phyloP scores from a whole-genome alignment of 164 flowering plant species.

The Chimonanthus salicifolius region DNA sequence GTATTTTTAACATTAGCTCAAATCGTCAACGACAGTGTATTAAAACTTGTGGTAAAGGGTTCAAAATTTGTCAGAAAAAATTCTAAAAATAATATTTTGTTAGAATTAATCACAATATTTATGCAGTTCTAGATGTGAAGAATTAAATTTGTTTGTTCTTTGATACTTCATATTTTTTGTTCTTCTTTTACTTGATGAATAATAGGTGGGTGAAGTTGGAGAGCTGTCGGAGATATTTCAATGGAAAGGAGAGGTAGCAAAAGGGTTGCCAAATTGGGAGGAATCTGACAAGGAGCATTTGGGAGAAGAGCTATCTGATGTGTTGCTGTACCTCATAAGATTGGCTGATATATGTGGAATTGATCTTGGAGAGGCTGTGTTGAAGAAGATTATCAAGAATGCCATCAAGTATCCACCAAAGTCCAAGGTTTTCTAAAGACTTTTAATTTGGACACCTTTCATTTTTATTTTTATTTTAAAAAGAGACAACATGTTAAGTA shows the following conservation, averaged over 20 bases:
- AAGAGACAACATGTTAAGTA: too few relatives aligned
- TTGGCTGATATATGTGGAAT: conserved; percentile 57
- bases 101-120: too few relatives aligned
- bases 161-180: background rate
- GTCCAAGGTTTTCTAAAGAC: background rate
- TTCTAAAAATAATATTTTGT: too few relatives aligned
- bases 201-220: conserved; percentile 59
- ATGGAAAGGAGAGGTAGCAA: conserved; percentile 63
- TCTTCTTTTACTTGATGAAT: background rate
- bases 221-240: conserved; percentile 67
- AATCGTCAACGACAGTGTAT: too few relatives aligned
- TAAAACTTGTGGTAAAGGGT: background rate
- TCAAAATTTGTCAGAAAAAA: too few relatives aligned
- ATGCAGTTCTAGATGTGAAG: background rate
- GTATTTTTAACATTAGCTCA: background rate
- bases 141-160: background rate
- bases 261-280: conserved; percentile 53
- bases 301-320: conserved; percentile 63
- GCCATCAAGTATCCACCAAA: conserved; percentile 40
- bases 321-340: conserved; percentile 47
- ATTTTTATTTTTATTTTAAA: too few relatives aligned
- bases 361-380: conserved; percentile 50
- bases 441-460: too few relatives aligned
- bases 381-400: conserved; percentile 43
- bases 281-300: conserved; percentile 57